phyloP scores from a whole-genome alignment of 1,139 yeast species.

The Lodderomyces oxycetoniae region DNA sequence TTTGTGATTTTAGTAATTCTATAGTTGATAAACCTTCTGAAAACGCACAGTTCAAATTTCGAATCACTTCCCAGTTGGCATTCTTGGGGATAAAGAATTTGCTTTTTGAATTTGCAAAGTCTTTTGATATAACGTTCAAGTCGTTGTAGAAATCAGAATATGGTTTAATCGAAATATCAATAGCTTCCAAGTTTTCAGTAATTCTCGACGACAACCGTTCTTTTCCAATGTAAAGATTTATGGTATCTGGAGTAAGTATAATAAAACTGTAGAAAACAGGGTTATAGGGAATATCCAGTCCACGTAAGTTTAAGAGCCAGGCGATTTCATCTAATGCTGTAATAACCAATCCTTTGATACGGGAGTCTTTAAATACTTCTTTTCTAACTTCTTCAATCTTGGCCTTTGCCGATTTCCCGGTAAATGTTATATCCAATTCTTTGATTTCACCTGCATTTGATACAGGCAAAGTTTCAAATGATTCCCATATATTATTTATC shows the following conservation, averaged over 20 bases:
- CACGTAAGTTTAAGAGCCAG: slow-evolving; percentile 87
- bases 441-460: slow-evolving; percentile 34
- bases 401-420: slow-evolving; percentile 44
- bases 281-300: slow-evolving; percentile 70
- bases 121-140: slow-evolving; percentile 40
- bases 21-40: slow-evolving; percentile 57
- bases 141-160: slow-evolving; percentile 56
- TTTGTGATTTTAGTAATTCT: slow-evolving; percentile 71
- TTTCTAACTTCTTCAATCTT: slow-evolving; percentile 45
- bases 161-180: slow-evolving; percentile 44
- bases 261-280: slow-evolving; percentile 89
- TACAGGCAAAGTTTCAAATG: slow-evolving; percentile 48
- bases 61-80: slow-evolving; percentile 79
- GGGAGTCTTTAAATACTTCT: slow-evolving; percentile 36
- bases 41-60: slow-evolving; percentile 41
- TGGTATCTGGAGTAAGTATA: slow-evolving; percentile 46
- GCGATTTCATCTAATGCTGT: slow-evolving; percentile 83
- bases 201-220: slow-evolving; percentile 30
- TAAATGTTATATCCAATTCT: slow-evolving; percentile 38
- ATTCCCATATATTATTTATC: slow-evolving; percentile 71
- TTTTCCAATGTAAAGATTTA: slow-evolving; percentile 49
- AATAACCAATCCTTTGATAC: slow-evolving; percentile 47
- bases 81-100: slow-evolving; percentile 58
- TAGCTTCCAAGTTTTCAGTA: slow-evolving; percentile 28
- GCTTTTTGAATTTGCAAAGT: slow-evolving; percentile 33